Base-by-base conservation (phyloP, 2,329 filamentous ascomycete species). In the Phyllosticta ampelicida region DNA sequence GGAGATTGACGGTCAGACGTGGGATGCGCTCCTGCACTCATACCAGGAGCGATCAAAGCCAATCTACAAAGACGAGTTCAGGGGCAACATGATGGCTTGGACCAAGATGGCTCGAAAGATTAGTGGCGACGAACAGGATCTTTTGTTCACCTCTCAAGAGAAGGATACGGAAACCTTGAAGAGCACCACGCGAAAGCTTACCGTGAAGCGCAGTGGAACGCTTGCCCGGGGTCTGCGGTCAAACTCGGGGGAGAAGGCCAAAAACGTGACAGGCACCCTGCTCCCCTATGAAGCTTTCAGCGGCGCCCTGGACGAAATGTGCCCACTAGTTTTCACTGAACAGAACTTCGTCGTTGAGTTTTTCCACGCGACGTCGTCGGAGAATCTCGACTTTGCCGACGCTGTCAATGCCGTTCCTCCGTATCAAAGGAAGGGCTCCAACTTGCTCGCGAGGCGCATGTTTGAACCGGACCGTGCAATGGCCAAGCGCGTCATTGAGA, bases 281-380 rank as follows among this genome's bases (percentile, higher is more conserved):
- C 80, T 87, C 63, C 84, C 89, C 0, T 92, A 85, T 64, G 90
- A 96, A 71, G 84, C 89, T 2, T 96, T 97, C 71, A 79, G 83
- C 0, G 85, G 85, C 44, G 84, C 89, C 11, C 74, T 96, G 61
- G 87, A 94, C 59, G 90, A 96, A 66, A 82, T 94, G 62, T 75
- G 91, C 51, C 89, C 87, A 5, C 79, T 95, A 58, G 85, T 96
- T 60, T 86, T 90, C 64, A 91, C 92, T 70, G 94, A 99, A 73
- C 92, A 99, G 70, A 97, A 96, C 69, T 99, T 97, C 68, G 79
- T 96, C 53, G 85, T 96, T n/a, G 90, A 95, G 65, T 94, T 96
- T 71, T 97, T 97, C 80, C 92, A 97, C 65, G 84, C 94, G 23
- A 89, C 87, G n/a, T 95, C 90, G 1, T 78, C 92, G 26, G 86